These are phyloP conservation scores for Cladosporium sp. DNA, from an alignment of 2,329 filamentous ascomycete genomes.

Conservation along the genomic window DNA sequence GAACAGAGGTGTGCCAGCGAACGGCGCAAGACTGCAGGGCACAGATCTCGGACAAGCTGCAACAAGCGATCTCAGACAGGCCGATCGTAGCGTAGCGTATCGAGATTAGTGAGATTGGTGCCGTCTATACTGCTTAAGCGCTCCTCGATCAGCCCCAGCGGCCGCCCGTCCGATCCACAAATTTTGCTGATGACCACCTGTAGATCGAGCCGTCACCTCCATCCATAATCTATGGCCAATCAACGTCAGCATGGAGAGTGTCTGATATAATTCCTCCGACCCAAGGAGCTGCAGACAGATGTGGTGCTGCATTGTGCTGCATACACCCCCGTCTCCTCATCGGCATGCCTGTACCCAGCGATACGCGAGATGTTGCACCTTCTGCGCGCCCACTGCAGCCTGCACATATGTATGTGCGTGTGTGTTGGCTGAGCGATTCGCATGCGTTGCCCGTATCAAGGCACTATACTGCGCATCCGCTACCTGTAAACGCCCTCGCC, in stretches of 20 bases:
- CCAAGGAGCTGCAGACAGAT: neutral
- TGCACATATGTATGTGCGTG: neutral
- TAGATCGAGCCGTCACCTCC: neutral
- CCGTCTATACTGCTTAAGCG: neutral
- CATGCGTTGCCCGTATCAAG: neutral
- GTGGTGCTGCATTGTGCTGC: neutral
- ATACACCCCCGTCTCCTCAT: neutral
- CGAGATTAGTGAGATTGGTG: slow-evolving; percentile 7
- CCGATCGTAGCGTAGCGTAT: slow-evolving; percentile 12
- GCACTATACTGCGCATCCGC: neutral
- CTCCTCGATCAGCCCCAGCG: neutral
- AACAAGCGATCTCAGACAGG: slow-evolving; percentile 8
- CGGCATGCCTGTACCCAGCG: slow-evolving; percentile 4
- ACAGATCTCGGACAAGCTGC: slow-evolving; percentile 8
- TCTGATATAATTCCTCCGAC: neutral
- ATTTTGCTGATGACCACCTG: neutral
- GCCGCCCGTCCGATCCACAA: neutral
- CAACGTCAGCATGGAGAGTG: no score
- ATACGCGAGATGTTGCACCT: slow-evolving; percentile 12
- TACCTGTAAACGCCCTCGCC: neutral
- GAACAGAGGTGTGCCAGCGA: neutral
- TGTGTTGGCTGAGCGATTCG: neutral
- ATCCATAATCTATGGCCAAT: neutral
- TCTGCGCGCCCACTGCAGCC: neutral
- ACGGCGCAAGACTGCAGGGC: slow-evolving; percentile 2